phyloP scores from a whole-genome alignment of 2,329 filamentous ascomycete genomes.

The Fusarium continuum region DNA sequence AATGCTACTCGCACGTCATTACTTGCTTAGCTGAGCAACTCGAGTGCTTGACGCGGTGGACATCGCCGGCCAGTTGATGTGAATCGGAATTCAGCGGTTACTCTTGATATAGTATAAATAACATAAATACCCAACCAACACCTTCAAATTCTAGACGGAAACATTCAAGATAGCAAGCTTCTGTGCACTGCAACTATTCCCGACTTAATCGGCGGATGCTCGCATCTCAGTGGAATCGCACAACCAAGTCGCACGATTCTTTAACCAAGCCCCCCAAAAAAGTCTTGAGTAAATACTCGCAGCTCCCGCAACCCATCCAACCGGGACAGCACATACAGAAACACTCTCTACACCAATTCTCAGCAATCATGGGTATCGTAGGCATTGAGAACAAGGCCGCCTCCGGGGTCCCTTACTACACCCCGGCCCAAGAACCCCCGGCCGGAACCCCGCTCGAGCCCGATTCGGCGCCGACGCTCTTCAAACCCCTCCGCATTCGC shows the following conservation, averaged over 20 bases:
- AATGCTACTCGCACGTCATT: slow-evolving; percentile 14
- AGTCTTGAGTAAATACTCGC: slow-evolving; percentile 9
- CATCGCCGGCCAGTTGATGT: neutral
- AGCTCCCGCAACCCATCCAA: neutral
- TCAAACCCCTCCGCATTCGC: slow-evolving; percentile 65
- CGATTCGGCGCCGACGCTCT: slow-evolving; percentile 60
- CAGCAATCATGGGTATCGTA: slow-evolving; percentile 25
- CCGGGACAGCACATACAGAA: neutral
- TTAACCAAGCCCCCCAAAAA: too few relatives aligned
- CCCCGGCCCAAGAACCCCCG: slow-evolving; percentile 62
- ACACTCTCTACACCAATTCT: neutral
- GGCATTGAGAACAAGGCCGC: slow-evolving; percentile 51
- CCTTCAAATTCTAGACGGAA: neutral
- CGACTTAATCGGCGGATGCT: neutral
- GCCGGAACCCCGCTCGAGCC: slow-evolving; percentile 57
- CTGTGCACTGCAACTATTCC: neutral
- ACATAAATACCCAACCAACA: slow-evolving; percentile 1
- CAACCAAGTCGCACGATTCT: slow-evolving; percentile 4
- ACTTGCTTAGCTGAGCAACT: slow-evolving; percentile 8
- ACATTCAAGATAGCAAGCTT: neutral
- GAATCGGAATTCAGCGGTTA: neutral
- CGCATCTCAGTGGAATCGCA: neutral
- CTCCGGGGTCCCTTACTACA: slow-evolving; percentile 60
- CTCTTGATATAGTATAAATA: neutral
- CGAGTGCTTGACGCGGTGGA: neutral